Evolutionary conservation across 345 rosid genomes (phyloP), one percentile per base, ranked within the genome.

Genomic region (Aegle marmelos): DNA sequence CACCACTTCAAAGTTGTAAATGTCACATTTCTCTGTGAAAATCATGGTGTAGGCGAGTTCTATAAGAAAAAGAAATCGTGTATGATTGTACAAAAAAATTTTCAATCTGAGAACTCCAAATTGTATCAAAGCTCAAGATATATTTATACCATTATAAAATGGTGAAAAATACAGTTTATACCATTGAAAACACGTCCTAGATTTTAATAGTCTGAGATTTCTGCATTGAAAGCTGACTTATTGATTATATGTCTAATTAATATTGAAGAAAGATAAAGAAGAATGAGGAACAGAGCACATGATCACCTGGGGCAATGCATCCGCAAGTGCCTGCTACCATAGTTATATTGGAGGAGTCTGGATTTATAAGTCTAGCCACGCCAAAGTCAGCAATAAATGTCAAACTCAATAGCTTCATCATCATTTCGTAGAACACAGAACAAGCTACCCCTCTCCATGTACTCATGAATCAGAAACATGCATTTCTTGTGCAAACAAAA

Each of bases 1-100:
- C 58, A 81, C 8, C 19, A 76, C 77, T 1, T 74, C 65, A 19
- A 81, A 66, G 25, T 77, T 76, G 65, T 80, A 80, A n/a, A 64
- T 61, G 27, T 80, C 77, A 31, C 74, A 70, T 11, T 76, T 76
- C 19, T 48, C 66, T 0, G 56, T 37, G 3, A 73, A n/a, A 36
- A 22, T 22, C 75, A 72, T 34, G 21, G 75, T 72, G 75, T 54
- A 72, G 21, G 64, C 33, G 3, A 72, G 22, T 57, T 72, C 73
- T 69, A 4, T 25, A 48, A 27, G 6, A 69, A 48, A 27, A 25
- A 41, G 48, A 10, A 41, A 2, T 9, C 2, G 14, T 3, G 48
- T 2, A 41, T 10, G 48, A 41, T 41, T 10, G 4, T 41, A 10
- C 3, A 41, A 41, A 41, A 41, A 41, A 10, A 0, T 41, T 39